These are phyloP conservation scores for Drechmeria coniospora DNA, from an alignment of 2,329 filamentous ascomycete genomes.

Conservation along the genomic window DNA sequence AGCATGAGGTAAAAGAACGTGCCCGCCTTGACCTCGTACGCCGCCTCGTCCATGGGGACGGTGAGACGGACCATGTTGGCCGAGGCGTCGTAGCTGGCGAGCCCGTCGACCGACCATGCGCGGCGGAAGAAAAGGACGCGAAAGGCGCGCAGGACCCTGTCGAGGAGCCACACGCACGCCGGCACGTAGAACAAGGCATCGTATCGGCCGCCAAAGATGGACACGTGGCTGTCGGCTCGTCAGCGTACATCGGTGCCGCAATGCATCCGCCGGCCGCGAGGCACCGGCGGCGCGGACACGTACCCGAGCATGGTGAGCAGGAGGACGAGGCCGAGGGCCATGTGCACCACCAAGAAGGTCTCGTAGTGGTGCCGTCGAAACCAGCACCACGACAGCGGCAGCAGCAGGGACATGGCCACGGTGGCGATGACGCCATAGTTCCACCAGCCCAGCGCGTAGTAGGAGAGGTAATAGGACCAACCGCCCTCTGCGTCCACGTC, in stretches of 20 bases:
- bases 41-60: constrained; percentile 18
- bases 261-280: too few relatives aligned
- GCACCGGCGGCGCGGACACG: constrained; percentile 9
- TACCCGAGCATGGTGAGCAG: constrained; percentile 36
- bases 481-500: constrained; percentile 21
- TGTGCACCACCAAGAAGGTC: constrained; percentile 32
- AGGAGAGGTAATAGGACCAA: constrained; percentile 18
- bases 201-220: constrained; percentile 35
- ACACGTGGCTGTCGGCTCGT: constrained; percentile 23
- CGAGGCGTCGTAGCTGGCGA: constrained; percentile 18
- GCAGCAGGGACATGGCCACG: constrained; percentile 26
- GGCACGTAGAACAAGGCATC: constrained; percentile 34
- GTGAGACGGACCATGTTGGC: constrained; percentile 27
- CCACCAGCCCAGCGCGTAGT: constrained; percentile 30
- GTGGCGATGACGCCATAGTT: constrained; percentile 33
- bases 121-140: constrained; percentile 26
- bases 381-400: constrained; percentile 33
- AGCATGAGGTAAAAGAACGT: constrained; percentile 31
- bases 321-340: constrained; percentile 32
- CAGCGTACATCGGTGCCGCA: too few relatives aligned
- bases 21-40: constrained; percentile 21
- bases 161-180: constrained; percentile 31
- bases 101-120: constrained; percentile 20
- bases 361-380: constrained; percentile 38
- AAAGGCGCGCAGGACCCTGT: constrained; percentile 28